phyloP scores from a whole-genome alignment of 352 stramenopile genomes.

The Pythium brassicae region DNA sequence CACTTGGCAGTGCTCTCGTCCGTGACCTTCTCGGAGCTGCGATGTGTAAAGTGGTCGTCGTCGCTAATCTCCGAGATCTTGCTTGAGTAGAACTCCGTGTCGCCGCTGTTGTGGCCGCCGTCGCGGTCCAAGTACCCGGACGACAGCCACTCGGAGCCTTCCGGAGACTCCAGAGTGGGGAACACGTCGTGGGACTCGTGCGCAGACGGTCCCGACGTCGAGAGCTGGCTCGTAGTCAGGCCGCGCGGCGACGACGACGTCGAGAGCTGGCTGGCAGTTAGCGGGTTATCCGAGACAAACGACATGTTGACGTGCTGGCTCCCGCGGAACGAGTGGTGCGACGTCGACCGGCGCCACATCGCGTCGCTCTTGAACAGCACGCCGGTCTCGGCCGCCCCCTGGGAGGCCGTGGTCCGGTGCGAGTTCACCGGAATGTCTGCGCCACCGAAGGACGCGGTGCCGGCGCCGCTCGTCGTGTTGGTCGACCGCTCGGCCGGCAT shows the following conservation, averaged over 20 bases:
- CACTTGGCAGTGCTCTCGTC: constrained; percentile 16
- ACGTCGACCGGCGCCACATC: constrained; percentile 5
- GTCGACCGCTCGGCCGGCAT: not conserved
- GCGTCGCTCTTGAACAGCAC: constrained; percentile 12
- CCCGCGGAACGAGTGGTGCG: constrained; percentile 10
- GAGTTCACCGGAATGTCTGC: too few species aligned
- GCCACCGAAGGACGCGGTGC: too few species aligned
- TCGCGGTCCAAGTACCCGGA: constrained; percentile 5
- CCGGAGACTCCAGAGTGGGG: not conserved
- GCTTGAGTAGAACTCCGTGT: constrained; percentile 10
- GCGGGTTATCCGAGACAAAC: constrained; percentile 7
- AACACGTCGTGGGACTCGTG: constrained; percentile 12
- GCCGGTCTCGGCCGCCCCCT: not conserved
- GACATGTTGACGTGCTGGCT: constrained; percentile 11
- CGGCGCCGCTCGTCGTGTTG: not conserved
- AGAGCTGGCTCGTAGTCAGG: constrained; percentile 6
- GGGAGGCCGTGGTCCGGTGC: not conserved
- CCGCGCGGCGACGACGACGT: not conserved
- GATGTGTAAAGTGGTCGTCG: constrained; percentile 1
- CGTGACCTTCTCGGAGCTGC: constrained; percentile 5
- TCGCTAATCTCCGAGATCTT: constrained; percentile 10
- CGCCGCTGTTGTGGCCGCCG: constrained; percentile 9
- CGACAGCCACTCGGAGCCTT: constrained; percentile 5
- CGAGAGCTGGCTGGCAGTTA: constrained; percentile 9
- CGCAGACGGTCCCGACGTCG: not conserved